These are phyloP conservation scores for Fraxinus albicans DNA, from an alignment of 305 asterid species.

Conservation along the genomic window DNA sequence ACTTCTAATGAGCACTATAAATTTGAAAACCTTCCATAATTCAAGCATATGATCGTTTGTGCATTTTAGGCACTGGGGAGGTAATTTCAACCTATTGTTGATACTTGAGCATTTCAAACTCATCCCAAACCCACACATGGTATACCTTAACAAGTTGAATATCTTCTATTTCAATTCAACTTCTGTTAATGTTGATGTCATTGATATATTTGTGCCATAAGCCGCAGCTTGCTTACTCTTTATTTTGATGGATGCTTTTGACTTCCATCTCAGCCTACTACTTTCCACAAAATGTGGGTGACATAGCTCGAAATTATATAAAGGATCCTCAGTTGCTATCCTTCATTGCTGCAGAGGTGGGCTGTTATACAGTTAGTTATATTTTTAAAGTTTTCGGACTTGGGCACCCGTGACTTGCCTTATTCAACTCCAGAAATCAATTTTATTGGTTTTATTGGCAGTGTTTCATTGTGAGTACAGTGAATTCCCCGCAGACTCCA, in stretches of 20 bases:
- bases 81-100: neutral
- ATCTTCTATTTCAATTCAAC: neutral
- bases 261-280: slow-evolving; percentile 70
- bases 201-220: neutral
- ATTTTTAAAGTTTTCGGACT: slow-evolving; percentile 9
- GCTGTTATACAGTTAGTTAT: slow-evolving; percentile 20
- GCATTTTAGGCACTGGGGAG: neutral
- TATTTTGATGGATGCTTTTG: slow-evolving; percentile 25
- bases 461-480: slow-evolving; percentile 99
- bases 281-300: slow-evolving; percentile 95
- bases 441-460: slow-evolving; percentile 29
- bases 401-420: neutral
- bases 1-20: neutral
- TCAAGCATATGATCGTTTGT: neutral
- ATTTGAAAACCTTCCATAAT: neutral
- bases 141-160: neutral
- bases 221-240: neutral
- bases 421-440: slow-evolving; percentile 4
- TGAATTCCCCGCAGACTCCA: slow-evolving; percentile 84
- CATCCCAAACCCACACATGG: neutral
- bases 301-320: slow-evolving; percentile 77
- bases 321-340: slow-evolving; percentile 82
- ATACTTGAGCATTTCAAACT: neutral
- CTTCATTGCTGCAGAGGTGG: slow-evolving; percentile 93
- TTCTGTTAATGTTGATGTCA: slow-evolving; percentile 3